Percentiles rank a stretch among this genome's conserved stretches.
phyloP scores from a whole-genome alignment of 192 early-diverging fungal species.

The Phycomyces nitens region DNA sequence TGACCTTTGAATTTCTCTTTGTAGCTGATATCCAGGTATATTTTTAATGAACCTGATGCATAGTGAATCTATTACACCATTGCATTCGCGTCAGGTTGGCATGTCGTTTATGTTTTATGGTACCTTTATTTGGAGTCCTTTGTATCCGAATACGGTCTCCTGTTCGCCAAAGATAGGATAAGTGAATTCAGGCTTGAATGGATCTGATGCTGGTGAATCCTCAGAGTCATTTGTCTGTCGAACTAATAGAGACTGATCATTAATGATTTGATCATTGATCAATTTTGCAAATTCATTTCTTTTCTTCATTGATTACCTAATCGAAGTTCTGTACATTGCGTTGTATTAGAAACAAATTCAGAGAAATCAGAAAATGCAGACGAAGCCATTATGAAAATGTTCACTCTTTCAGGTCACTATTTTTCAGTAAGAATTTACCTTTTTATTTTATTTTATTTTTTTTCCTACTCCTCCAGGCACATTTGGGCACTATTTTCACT shows the following conservation, averaged over 20 bases:
- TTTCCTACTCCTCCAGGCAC: no score
- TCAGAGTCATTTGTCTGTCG: background rate
- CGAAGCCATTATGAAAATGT: no score
- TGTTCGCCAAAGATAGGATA: conserved; percentile 88
- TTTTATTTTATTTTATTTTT: no score
- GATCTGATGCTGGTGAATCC: background rate
- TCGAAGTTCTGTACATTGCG: conserved; percentile 18
- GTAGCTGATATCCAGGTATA: conserved; percentile 66
- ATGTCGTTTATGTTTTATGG: no score
- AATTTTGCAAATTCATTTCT: background rate
- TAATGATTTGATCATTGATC: background rate
- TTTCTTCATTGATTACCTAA: conserved; percentile 14
- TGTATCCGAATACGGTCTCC: conserved; percentile 88
- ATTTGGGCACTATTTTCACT: no score
- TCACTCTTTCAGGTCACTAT: no score
- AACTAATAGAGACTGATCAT: conserved; percentile 3
- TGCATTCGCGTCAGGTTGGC: background rate
- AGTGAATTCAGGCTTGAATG: conserved; percentile 82
- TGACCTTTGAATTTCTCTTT: conserved; percentile 55
- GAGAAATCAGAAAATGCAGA: conserved; percentile 14
- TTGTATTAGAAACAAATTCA: conserved; percentile 24
- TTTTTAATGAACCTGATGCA: conserved; percentile 72
- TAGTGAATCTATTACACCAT: conserved; percentile 60
- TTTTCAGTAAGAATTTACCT: no score
- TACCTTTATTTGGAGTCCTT: conserved; percentile 67